Base-by-base conservation (phyloP, 108 stramenopile species). In the Ochromonas danica region DNA sequence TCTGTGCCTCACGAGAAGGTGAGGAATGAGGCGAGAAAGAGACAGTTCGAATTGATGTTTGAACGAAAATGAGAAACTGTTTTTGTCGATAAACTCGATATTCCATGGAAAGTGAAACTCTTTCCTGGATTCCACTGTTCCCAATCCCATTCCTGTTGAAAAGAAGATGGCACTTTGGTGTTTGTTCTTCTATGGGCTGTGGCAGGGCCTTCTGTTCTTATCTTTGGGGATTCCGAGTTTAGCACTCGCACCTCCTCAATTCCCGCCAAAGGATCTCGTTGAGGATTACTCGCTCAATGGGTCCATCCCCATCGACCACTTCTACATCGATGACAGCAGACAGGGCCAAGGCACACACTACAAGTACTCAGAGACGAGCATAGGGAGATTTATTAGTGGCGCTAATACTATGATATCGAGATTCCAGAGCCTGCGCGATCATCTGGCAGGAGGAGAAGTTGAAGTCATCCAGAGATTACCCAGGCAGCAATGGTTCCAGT, bases 261-360 rank as follows among this genome's bases (percentile, higher is more conserved):
- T 36, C 10, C 72, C 72, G 6, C 72, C 72, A 42, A 22, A 75
- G 36, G 45, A 75, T 27, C 6, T 75, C 6, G 31, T 60, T 42
- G 31, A 27, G 6, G 72, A 60, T 60, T 75, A 75, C 25, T 35
- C 72, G 14, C 10, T 75, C 6, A 75, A 75, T 60, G 35, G 41
- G 6, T 75, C 72, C 10, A 75, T 75, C 31, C 72, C 72, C 3
- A 33, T 75, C 10, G 72, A 75, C 3, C 6, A 10, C 10, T 75
- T 75, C 31, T 75, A 75, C 51, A 33, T 75, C 3, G 72, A 75
- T 75, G 72, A 75, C 31, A 75, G 14, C 3, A 60, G 22, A 3
- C 6, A 75, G 14, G 72, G 72, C 36, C 3, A 42, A 14, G 3
- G 3, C 6, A 57, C 72, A 30, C 72, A 75, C 31, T 75, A 14